phyloP scores from a whole-genome alignment of 768 basidiomycete genomes.

The Boletus eberwhitei region DNA sequence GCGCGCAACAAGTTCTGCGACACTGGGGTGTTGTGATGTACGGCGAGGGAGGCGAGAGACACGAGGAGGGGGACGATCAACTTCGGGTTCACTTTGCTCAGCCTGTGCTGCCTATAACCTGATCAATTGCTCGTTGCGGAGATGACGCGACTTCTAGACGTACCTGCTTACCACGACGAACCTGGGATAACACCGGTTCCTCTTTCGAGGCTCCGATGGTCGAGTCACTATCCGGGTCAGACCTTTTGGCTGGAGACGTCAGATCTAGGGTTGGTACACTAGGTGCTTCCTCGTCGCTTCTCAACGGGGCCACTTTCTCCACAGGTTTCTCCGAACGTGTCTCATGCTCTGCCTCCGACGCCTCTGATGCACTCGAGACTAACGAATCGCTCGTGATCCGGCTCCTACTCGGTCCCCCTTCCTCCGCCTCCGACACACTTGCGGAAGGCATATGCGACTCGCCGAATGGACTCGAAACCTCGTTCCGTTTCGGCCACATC shows the following conservation, averaged over 20 bases:
- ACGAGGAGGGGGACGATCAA: conserved; percentile 28
- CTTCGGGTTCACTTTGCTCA: conserved; percentile 21
- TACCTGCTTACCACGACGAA: conserved; percentile 26
- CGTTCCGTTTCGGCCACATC: conserved; percentile 67
- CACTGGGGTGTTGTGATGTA: conserved; percentile 52
- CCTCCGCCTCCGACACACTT: conserved; percentile 73
- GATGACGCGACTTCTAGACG: conserved; percentile 5
- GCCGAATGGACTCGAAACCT: conserved; percentile 52
- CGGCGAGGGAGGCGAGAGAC: conserved; percentile 66
- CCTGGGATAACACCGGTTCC: conserved; percentile 12
- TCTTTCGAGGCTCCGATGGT: conserved; percentile 64
- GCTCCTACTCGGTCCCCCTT: conserved; percentile 43
- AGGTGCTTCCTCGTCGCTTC: conserved; percentile 18
- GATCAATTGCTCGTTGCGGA: conserved; percentile 7
- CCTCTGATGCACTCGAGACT: conserved; percentile 68
- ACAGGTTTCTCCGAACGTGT: conserved; percentile 20
- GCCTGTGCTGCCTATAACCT: conserved; percentile 17
- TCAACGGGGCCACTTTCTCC: conserved; percentile 15
- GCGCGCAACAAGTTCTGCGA: conserved; percentile 82
- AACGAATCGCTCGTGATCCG: conserved; percentile 54
- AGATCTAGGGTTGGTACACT: conserved; percentile 8
- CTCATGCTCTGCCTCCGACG: conserved; percentile 59
- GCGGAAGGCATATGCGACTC: conserved; percentile 56
- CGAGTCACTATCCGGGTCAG: conserved; percentile 78
- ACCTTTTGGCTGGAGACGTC: conserved; percentile 33